Evolutionary conservation across 345 rosid species (phyloP).

Genomic region (Mangifera indica): DNA sequence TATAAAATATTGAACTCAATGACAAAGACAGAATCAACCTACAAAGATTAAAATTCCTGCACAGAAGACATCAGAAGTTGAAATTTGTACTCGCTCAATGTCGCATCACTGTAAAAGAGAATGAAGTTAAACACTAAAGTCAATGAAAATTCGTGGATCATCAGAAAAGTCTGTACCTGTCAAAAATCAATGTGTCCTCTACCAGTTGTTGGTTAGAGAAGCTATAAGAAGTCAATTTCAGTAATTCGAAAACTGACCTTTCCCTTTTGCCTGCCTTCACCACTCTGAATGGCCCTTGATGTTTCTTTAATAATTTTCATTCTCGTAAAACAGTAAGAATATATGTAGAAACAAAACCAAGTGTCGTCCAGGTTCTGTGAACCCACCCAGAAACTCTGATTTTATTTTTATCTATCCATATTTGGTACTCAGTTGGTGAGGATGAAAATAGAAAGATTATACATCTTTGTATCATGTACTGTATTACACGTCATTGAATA

Average conservation of each 20-base stretch:
- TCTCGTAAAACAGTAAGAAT: not conserved
- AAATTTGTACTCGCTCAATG: not conserved
- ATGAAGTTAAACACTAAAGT: slow-evolving; percentile 17
- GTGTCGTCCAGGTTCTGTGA: slow-evolving; percentile 35
- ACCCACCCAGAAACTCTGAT: not conserved
- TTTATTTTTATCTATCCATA: no score
- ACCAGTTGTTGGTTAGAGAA: not conserved
- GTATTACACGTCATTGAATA: no score
- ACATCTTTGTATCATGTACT: no score
- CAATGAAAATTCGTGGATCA: slow-evolving; percentile 49
- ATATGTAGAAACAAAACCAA: not conserved
- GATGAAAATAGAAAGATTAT: no score
- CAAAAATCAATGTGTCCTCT: not conserved
- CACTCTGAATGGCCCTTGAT: slow-evolving; percentile 25
- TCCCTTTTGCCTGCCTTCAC: slow-evolving; percentile 13
- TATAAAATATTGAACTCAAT: no score
- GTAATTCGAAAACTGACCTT: no score
- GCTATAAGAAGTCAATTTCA: not conserved
- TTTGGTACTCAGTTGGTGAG: no score
- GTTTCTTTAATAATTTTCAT: not conserved
- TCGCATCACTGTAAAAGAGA: slow-evolving; percentile 13
- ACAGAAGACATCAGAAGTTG: not conserved
- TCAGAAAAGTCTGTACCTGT: not conserved
- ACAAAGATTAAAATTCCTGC: slow-evolving; percentile 3
- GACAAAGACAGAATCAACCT: not conserved